Conservation (phyloP, 805 yeast species). For the Suhomyces canberraensis region DNA sequence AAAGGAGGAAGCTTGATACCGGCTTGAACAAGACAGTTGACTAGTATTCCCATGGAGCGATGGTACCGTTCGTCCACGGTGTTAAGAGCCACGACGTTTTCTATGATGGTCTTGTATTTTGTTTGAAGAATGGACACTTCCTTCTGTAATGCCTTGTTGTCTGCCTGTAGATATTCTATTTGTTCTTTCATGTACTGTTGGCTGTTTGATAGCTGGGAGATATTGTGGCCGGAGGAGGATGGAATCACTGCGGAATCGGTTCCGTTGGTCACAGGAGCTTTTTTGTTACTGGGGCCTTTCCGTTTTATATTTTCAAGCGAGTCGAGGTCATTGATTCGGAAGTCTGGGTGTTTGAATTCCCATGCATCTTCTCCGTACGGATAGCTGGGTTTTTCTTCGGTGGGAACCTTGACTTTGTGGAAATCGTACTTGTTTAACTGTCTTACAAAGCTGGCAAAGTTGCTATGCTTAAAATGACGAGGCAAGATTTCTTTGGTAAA, state of each 20-base stretch:
- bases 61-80: constrained; percentile 55
- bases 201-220: constrained; percentile 4
- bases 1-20: constrained; percentile 70
- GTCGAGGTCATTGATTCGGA: constrained; percentile 70
- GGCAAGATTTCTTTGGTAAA: constrained; percentile 88
- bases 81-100: constrained; percentile 55
- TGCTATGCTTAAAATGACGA: constrained; percentile 88
- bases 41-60: constrained; percentile 48
- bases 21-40: constrained; percentile 47
- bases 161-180: constrained; percentile 32
- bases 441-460: constrained; percentile 91
- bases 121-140: constrained; percentile 42
- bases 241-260: constrained; percentile 1
- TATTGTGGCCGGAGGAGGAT: constrained; percentile 5
- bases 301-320: constrained; percentile 84
- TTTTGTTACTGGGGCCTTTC: constrained; percentile 63
- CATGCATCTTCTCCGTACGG: constrained; percentile 79
- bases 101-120: constrained; percentile 63
- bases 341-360: constrained; percentile 94
- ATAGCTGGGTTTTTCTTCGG: constrained; percentile 50
- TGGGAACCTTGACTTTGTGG: constrained; percentile 83
- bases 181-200: constrained; percentile 25
- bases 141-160: constrained; percentile 29
- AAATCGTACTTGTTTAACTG: constrained; percentile 96
- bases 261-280: constrained; percentile 15